These are phyloP conservation scores for Backusella tarrabulga DNA, from an alignment of 192 early-diverging fungal genomes.

Conservation along the genomic window DNA sequence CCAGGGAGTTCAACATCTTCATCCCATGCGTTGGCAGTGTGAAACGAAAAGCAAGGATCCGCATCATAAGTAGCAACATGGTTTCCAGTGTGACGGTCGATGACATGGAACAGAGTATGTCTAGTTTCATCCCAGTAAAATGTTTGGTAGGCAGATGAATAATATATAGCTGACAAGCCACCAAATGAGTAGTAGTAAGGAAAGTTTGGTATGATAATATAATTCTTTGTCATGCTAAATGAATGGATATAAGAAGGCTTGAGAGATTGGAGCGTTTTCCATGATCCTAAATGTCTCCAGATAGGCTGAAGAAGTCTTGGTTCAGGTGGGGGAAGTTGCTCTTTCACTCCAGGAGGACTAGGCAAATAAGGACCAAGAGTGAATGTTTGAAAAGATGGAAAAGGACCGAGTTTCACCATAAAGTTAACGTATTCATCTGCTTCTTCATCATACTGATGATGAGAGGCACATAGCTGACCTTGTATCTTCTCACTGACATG, in stretches of 20 bases:
- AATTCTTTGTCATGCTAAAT: constrained; percentile 44
- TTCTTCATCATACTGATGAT: constrained; percentile 38
- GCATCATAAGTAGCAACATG: constrained; percentile 45
- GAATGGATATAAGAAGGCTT: constrained; percentile 48
- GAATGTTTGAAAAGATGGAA: constrained; percentile 28
- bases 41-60: constrained; percentile 44
- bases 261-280: constrained; percentile 22
- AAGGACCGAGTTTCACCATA: constrained; percentile 29
- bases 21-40: constrained; percentile 50
- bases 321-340: background rate
- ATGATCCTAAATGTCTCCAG: constrained; percentile 30
- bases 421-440: constrained; percentile 40
- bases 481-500: constrained; percentile 28
- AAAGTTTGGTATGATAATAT: constrained; percentile 46
- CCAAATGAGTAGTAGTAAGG: constrained; percentile 43
- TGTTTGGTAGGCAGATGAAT: constrained; percentile 40
- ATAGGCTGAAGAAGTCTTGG: constrained; percentile 25
- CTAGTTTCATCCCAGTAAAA: constrained; percentile 44
- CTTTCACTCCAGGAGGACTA: background rate
- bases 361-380: constrained; percentile 21
- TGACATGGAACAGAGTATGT: constrained; percentile 42
- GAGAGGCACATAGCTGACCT: constrained; percentile 38
- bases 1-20: constrained; percentile 26
- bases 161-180: constrained; percentile 40
- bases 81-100: constrained; percentile 38